A percentile compares a stretch with the other conserved stretches of the same genome.
These are phyloP conservation scores for Pogostemon cablin DNA, from an alignment of 257 asterid species.

Conservation along the genomic window DNA sequence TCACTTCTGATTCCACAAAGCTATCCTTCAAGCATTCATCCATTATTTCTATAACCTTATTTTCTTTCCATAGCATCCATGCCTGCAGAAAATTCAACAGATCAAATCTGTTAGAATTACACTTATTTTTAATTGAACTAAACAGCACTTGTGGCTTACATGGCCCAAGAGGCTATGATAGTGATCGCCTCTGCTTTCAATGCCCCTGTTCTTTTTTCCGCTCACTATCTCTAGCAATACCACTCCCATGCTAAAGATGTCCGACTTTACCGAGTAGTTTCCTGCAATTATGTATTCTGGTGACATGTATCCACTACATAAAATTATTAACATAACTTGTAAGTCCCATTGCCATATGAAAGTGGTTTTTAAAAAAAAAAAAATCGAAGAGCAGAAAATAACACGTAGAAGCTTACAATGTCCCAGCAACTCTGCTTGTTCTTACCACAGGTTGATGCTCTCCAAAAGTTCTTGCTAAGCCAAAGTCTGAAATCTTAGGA, in stretches of 20 bases:
- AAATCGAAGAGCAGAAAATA: not conserved
- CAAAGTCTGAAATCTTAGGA: conserved; percentile 54
- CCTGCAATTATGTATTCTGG: conserved; percentile 50
- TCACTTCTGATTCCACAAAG: conserved; percentile 41
- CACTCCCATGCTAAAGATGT: conserved; percentile 49
- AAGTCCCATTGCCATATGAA: not conserved
- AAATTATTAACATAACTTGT: not conserved
- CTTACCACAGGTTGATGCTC: conserved; percentile 29
- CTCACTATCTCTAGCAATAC: conserved; percentile 46
- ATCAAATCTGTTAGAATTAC: not conserved
- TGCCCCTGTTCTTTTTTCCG: conserved; percentile 45
- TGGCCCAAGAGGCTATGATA: conserved; percentile 42
- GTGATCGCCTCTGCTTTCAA: conserved; percentile 19
- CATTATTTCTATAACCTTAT: conserved; percentile 33
- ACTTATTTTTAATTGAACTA: not conserved
- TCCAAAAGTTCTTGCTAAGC: conserved; percentile 46
- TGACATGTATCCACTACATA: conserved; percentile 52
- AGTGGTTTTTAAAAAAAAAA: not conserved
- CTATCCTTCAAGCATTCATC: conserved; percentile 36
- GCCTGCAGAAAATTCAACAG: conserved; percentile 30
- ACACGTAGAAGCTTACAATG: conserved; percentile 41
- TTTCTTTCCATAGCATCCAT: conserved; percentile 45
- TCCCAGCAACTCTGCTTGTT: conserved; percentile 51
- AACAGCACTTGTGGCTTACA: conserved; percentile 26
- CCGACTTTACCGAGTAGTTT: conserved; percentile 47